Base-by-base conservation (phyloP, 2,329 filamentous ascomycete genomes). In the Xylaria arbuscula region DNA sequence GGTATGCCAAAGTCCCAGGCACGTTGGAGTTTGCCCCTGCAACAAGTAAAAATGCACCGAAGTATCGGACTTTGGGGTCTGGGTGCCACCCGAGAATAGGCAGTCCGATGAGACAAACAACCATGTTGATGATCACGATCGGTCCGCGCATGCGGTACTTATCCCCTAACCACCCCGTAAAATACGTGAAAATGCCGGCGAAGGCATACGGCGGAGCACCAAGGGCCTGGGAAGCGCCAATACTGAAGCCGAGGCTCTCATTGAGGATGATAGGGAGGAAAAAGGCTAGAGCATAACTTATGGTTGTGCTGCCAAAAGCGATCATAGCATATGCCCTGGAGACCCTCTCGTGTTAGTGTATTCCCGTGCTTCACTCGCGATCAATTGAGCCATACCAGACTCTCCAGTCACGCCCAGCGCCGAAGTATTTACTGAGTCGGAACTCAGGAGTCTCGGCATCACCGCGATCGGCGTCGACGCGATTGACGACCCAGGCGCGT, bases 21-120 rank as follows among this genome's bases (percentile, higher is more conserved):
- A 95, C 84, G 77, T 96, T 96, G 72, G 90, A 87, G 79, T 94
- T 94, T 71, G 90, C 89, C 8, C 92, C 93, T 0, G 91, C 91
- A 0, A 91, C 91, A n/a, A 89, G 86, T 56, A 94, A 81, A 81
- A 94, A 94, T 66, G 93, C 86, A 63, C 92, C 92, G 70, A 93
- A 89, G 79, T 93, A 94, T 53, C 91, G 87, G 10, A 89, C 87
- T 1, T 78, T 83, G 2, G 87, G 73, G 70, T 80, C 84, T 28
- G 80, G 76, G 53, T 87, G 84, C 82, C 90, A 94, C 40, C 91
- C 92, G 82, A 93, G 90, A 76, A 94, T 88, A 32, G 90, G 87
- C 6, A 94, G 81, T 2, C 92, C 92, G 64, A 93, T 85, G 57
- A 94, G 80, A 76, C 86, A 87, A 34, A 93, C 80, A 1, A 90